A percentile compares a stretch with the other conserved stretches of the same genome.
These are phyloP conservation scores for Hericium alpestre DNA, from an alignment of 768 basidiomycete species.

Conservation along the genomic window DNA sequence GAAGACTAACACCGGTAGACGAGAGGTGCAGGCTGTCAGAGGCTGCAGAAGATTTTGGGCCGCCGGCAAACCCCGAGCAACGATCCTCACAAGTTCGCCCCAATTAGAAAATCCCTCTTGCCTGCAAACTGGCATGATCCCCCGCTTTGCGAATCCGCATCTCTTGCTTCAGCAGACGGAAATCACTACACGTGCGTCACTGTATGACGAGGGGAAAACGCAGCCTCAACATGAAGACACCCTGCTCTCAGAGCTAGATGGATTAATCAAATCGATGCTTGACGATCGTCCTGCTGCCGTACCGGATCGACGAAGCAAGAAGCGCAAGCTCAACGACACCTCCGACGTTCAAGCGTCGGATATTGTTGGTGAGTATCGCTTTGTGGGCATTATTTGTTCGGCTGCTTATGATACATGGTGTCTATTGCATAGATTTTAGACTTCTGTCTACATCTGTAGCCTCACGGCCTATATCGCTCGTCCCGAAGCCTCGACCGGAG, in stretches of 20 bases:
- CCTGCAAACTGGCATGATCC: neutral
- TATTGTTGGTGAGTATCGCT: neutral
- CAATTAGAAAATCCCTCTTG: neutral
- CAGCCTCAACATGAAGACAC: neutral
- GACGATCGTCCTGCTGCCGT: neutral
- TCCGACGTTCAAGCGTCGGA: neutral
- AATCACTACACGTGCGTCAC: slow-evolving; percentile 1
- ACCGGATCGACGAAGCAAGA: slow-evolving; percentile 1
- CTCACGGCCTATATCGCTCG: slow-evolving; percentile 8
- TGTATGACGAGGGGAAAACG: neutral
- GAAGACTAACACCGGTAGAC: neutral
- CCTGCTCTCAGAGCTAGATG: slow-evolving; percentile 2
- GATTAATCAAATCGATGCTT: slow-evolving; percentile 1
- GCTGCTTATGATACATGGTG: no score
- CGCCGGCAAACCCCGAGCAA: neutral
- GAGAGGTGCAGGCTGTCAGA: neutral
- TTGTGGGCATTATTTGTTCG: neutral
- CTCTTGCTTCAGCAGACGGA: neutral
- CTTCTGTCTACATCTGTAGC: slow-evolving; percentile 2
- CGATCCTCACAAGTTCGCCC: neutral
- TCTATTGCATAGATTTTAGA: slow-evolving; percentile 6
- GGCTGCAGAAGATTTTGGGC: neutral
- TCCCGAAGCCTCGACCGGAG: slow-evolving; percentile 5
- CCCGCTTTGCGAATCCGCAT: slow-evolving; percentile 3
- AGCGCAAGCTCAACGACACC: neutral